phyloP scores from a whole-genome alignment of 257 asterid species.

The Coffea canephora region DNA sequence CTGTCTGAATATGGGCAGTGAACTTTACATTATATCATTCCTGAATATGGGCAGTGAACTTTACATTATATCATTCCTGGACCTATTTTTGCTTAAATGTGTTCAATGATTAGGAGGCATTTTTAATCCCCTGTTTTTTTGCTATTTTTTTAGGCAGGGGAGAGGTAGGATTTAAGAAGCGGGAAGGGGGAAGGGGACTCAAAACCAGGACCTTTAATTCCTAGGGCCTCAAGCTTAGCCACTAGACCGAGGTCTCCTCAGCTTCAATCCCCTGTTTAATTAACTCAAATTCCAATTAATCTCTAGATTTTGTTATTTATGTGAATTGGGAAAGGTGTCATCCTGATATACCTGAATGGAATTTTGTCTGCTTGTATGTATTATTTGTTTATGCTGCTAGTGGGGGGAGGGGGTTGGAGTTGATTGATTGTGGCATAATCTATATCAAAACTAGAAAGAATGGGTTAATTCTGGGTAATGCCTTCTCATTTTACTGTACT shows the following conservation, averaged over 20 bases:
- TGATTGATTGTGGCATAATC: not conserved
- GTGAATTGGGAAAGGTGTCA: not conserved
- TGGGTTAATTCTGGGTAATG: not conserved
- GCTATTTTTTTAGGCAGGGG: too few species aligned
- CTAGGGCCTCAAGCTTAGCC: too few species aligned
- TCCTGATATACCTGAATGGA: not conserved
- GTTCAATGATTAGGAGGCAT: not conserved
- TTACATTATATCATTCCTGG: not conserved
- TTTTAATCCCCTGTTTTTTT: not conserved
- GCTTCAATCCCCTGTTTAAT: not conserved
- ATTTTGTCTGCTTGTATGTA: not conserved
- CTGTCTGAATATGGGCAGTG: not conserved
- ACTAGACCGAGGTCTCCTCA: not conserved
- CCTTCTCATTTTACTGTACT: not conserved
- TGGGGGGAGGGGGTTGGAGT: not conserved
- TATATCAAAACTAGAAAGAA: not conserved
- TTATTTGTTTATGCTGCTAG: not conserved
- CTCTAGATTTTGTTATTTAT: not conserved
- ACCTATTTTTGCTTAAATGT: not conserved
- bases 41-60: not conserved
- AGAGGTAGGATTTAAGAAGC: too few species aligned
- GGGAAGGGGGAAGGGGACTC: too few species aligned
- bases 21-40: not conserved
- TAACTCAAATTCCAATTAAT: not conserved
- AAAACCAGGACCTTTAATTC: too few species aligned